Conservation (phyloP, 164 flowering plant species). For the Brasenia schreberi region DNA sequence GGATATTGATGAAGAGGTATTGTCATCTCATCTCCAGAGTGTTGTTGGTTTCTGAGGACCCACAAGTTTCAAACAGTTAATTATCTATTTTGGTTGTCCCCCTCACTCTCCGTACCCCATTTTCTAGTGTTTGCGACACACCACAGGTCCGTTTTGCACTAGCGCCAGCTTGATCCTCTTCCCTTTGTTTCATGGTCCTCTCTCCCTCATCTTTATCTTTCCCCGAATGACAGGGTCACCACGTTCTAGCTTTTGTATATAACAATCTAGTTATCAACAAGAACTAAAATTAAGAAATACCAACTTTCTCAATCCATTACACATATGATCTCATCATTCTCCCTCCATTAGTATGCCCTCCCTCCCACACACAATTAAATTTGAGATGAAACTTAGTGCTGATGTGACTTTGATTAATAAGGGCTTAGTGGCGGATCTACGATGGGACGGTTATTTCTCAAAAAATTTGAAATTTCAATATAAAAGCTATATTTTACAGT, state of each 20-base stretch:
- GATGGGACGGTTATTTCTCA: no score
- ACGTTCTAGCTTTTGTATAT: neutral
- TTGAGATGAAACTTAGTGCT: no score
- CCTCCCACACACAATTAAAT: no score
- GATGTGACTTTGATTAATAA: no score
- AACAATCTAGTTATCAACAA: neutral
- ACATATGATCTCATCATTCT: neutral
- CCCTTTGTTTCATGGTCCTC: neutral
- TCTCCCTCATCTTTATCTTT: neutral
- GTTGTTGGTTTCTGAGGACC: neutral
- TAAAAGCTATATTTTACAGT: no score
- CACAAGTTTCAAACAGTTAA: neutral
- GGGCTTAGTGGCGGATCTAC: no score
- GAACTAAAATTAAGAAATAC: neutral
- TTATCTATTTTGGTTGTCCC: neutral
- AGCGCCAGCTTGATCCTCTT: neutral
- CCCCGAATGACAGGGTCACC: neutral
- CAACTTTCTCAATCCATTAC: neutral
- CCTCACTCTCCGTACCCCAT: neutral
- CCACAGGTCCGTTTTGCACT: neutral
- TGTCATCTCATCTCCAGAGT: neutral
- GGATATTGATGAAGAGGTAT: neutral
- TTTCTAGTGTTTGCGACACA: neutral
- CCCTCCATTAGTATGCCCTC: neutral
- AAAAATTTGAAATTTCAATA: no score